Evolutionary conservation across 2,329 filamentous ascomycete species (phyloP), one percentile per base, ranked within the genome.

Genomic region (Colletotrichum sidae): DNA sequence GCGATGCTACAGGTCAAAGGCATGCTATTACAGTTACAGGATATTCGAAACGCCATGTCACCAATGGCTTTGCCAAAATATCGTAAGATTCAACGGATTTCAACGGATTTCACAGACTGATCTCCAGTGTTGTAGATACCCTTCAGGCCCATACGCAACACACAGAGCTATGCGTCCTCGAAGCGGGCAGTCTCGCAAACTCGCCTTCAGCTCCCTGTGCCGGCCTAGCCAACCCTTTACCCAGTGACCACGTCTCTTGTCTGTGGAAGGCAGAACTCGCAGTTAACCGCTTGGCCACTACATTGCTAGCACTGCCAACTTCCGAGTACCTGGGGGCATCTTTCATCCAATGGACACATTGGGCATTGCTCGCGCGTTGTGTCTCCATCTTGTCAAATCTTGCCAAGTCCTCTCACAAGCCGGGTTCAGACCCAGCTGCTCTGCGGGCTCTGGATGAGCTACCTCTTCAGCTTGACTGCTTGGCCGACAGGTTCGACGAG

Each of bases 251-350:
- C 4, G 7, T 52, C 6, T 58, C 37, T 11, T 58, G 55, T 25
- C 35, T 58, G 4, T 50, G 55, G 47, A 49, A 58, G 9, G 37
- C 55, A 12, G 37, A 50, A 4, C 35, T 58, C 35, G 55, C 55
- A 2, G 39, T 58, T 5, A 58, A 44, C 6, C 11, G 15, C 17
- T 25, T 7, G 6, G 47, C 55, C 2, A 42, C 12, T 17, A 7
- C 37, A 7, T 17, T 58, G 2, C 17, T 58, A 8, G 39, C 37
- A 2, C 17, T 58, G 8, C 8, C 55, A 1, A 15, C 35, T 9
- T 34, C 46, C 3, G 35, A 15, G 2, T 41, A 17, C 6, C 39
- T 37, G 35, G 45, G 46, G n/a, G 47, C 33, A 1, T 58, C 45
- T 4, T 58, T 58, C 0, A 15, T 58, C 2, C 55, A 58, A 8